Conservation (phyloP, 1,284 basidiomycete species). For the Apiotrichum veenhuisii region DNA sequence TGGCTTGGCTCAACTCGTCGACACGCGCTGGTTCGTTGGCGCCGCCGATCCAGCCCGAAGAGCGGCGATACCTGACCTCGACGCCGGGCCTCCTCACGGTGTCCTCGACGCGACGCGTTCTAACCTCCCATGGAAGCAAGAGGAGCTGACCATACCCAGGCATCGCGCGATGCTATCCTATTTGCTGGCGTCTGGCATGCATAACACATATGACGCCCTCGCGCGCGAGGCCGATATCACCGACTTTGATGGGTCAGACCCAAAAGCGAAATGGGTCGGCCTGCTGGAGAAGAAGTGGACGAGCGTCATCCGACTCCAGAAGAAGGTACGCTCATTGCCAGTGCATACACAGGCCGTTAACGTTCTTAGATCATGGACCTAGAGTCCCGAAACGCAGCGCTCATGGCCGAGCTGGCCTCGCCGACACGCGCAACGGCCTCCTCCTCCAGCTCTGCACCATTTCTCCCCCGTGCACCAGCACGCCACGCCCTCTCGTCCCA, state of each 20-base stretch:
- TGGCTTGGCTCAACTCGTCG: not conserved
- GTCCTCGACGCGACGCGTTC: too few species aligned
- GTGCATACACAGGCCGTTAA: not conserved
- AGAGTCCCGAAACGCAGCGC: conserved; percentile 69
- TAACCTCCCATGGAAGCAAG: too few species aligned
- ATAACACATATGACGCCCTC: conserved; percentile 62
- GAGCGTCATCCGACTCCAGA: conserved; percentile 83
- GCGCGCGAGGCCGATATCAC: conserved; percentile 57
- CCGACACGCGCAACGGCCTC: conserved; percentile 49
- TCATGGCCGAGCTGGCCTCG: conserved; percentile 66
- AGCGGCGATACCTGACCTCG: too few species aligned
- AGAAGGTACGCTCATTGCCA: conserved; percentile 62
- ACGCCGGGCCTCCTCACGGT: too few species aligned
- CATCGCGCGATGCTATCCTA: conserved; percentile 84
- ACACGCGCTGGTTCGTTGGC: too few species aligned
- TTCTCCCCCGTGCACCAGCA: conserved; percentile 76
- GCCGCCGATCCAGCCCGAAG: too few species aligned
- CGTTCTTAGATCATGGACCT: conserved; percentile 74
- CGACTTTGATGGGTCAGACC: conserved; percentile 68
- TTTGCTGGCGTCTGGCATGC: conserved; percentile 64
- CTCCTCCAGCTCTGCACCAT: conserved; percentile 60
- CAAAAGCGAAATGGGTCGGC: conserved; percentile 75
- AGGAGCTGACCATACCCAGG: too few species aligned
- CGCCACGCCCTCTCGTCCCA: conserved; percentile 76
- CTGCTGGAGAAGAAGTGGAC: conserved; percentile 95